These are phyloP conservation scores for Ormosia semicastrata DNA, from an alignment of 306 rosid genomes.

Conservation along the genomic window DNA sequence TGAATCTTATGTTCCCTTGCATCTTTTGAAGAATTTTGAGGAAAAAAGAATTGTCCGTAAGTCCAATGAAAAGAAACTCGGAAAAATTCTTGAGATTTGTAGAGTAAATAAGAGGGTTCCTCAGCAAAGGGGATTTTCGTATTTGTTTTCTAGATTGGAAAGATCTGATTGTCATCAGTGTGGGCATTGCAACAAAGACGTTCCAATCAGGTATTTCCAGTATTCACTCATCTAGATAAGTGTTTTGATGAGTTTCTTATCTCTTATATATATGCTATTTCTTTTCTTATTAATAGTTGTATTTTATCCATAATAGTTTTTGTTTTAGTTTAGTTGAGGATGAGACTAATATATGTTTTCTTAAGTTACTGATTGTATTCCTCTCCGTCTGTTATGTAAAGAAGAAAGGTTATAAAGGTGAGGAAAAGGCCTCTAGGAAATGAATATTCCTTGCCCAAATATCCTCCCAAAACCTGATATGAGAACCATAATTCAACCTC, in stretches of 20 bases:
- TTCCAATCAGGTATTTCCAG: constrained; percentile 62
- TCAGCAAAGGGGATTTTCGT: constrained; percentile 57
- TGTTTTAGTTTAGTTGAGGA: neutral
- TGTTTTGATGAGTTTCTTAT: constrained; percentile 18
- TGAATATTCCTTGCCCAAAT: neutral
- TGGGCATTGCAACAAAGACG: constrained; percentile 88
- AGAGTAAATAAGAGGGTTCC: constrained; percentile 36
- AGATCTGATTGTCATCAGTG: constrained; percentile 63
- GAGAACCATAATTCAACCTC: neutral
- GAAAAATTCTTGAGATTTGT: constrained; percentile 43
- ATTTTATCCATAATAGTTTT: neutral
- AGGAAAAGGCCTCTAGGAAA: neutral
- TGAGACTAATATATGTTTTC: neutral
- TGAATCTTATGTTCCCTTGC: constrained; percentile 78
- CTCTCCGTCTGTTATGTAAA: neutral
- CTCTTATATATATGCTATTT: neutral
- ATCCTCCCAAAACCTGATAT: constrained; percentile 7
- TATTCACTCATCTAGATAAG: neutral
- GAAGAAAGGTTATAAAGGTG: neutral
- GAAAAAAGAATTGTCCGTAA: constrained; percentile 80
- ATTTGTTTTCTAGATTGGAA: constrained; percentile 85
- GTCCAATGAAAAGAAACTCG: constrained; percentile 54
- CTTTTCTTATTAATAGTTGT: neutral
- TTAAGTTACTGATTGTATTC: neutral
- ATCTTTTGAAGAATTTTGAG: constrained; percentile 90